These are phyloP conservation scores for Plantago coronopus DNA, from an alignment of 305 asterid genomes.

Conservation along the genomic window DNA sequence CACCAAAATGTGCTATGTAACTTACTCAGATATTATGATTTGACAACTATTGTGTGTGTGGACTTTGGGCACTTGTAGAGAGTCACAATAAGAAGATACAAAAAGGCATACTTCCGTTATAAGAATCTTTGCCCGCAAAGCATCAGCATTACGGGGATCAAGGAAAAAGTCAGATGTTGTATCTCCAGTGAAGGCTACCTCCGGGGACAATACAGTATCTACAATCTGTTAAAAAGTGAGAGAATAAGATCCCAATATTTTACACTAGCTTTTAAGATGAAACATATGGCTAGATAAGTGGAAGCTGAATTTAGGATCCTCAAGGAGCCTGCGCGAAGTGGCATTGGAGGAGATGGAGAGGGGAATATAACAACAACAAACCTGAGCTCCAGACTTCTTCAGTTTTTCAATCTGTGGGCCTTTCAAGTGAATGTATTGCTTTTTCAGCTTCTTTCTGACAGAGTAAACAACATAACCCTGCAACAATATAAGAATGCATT, in stretches of 20 bases:
- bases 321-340: too few species aligned
- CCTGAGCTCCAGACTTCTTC: slow-evolving; percentile 94
- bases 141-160: slow-evolving; percentile 88
- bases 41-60: background rate
- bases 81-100: slow-evolving; percentile 9
- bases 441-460: slow-evolving; percentile 83
- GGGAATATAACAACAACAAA: slow-evolving; percentile 15
- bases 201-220: slow-evolving; percentile 82
- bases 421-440: slow-evolving; percentile 75
- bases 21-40: background rate
- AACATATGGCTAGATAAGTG: slow-evolving; percentile 9
- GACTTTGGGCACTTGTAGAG: background rate
- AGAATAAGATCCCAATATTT: slow-evolving; percentile 10
- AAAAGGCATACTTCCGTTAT: slow-evolving; percentile 72
- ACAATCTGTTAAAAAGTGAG: slow-evolving; percentile 52
- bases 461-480: slow-evolving; percentile 97
- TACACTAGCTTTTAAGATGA: slow-evolving; percentile 1
- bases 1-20: background rate
- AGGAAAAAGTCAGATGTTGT: slow-evolving; percentile 74
- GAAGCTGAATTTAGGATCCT: too few species aligned
- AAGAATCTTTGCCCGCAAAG: slow-evolving; percentile 90
- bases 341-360: too few species aligned
- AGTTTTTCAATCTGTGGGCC: slow-evolving; percentile 91
- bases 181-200: slow-evolving; percentile 97
- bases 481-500: slow-evolving; percentile 19